Evolutionary conservation across 2,329 filamentous ascomycete genomes (phyloP), one percentile per base, ranked within the genome.

Genomic region (Acephala macrosclerotiorum): DNA sequence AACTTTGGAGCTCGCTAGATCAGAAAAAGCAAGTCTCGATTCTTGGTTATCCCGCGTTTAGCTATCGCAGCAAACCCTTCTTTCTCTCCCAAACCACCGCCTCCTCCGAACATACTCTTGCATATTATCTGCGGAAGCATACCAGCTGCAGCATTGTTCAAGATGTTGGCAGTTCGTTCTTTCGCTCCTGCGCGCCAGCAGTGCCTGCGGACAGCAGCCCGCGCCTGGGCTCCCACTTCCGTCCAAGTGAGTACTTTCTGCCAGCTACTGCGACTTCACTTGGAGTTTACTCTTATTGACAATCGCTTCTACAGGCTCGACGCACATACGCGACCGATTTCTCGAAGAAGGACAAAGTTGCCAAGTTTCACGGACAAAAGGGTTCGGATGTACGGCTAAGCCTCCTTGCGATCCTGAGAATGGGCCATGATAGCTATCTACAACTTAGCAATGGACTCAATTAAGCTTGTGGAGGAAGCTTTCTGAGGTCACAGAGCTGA

Each of bases 301-400:
- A 58, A 58, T 58, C 72, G 68, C 58, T 68, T 58, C 7, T 61
- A 58, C 53, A 87, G 84, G 81, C 80, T 79, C 79, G 81, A 78
- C 82, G 88, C 78, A 87, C 80, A 81, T 94, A 90, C 83, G 88
- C 87, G 78, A 87, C 75, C 77, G 77, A 75, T 75, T 67, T 74
- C 79, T 67, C 84, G 78, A 80, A 81, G 68, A 81, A 86, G 67
- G 88, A 92, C 49, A 87, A 87, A 75, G 94, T 98, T 76, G 96
- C 94, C 80, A 92, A 96, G 84, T 99, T 97, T 85, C 91, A 93
- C 77, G 96, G 95, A 74, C 86, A 88, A 79, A 97, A 97, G 84
- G 93, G 92, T 79, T 84, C 90, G 79, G 91, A 95, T 85, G 93
- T 96, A 89, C 80, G 91, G 84, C 72, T 71, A 58, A 56, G 63